Percentiles rank a stretch among this genome's conserved stretches.
Evolutionary conservation across 768 basidiomycete genomes (phyloP).

Genomic region (Bullera alba): DNA sequence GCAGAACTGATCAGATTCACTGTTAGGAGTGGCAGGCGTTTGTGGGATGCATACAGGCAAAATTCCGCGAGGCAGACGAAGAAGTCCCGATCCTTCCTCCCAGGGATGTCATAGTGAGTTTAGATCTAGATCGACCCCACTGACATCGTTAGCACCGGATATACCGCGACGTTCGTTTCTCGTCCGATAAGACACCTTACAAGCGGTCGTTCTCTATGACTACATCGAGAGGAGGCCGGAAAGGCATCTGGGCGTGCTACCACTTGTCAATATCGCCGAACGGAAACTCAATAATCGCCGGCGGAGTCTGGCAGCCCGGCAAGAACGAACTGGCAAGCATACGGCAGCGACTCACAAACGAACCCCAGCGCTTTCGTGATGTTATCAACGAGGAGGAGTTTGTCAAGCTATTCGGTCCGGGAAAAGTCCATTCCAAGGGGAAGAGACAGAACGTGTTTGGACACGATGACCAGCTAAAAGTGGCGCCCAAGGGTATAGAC

Average conservation of each 20-base stretch:
- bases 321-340: conserved; percentile 73
- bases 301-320: conserved; percentile 53
- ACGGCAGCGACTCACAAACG: conserved; percentile 62
- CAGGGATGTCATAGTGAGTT: conserved; percentile 65
- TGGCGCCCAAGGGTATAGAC: conserved; percentile 79
- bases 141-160: conserved; percentile 58
- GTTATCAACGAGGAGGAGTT: conserved; percentile 66
- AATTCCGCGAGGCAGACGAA: conserved; percentile 65
- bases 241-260: conserved; percentile 85
- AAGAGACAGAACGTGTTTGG: conserved; percentile 74
- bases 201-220: conserved; percentile 73
- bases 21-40: conserved; percentile 82
- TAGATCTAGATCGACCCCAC: background rate
- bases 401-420: conserved; percentile 66
- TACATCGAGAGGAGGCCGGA: conserved; percentile 81
- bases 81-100: conserved; percentile 82
- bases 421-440: conserved; percentile 57
- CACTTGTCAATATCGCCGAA: conserved; percentile 51
- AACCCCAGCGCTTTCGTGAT: conserved; percentile 58
- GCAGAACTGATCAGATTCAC: conserved; percentile 4
- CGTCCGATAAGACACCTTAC: conserved; percentile 93
- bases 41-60: conserved; percentile 61
- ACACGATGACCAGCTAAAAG: conserved; percentile 76
- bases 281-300: conserved; percentile 65
- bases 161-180: conserved; percentile 89